Evolutionary conservation across 169 alveolate species (phyloP).

Genomic region (Plasmodium yoelii): DNA sequence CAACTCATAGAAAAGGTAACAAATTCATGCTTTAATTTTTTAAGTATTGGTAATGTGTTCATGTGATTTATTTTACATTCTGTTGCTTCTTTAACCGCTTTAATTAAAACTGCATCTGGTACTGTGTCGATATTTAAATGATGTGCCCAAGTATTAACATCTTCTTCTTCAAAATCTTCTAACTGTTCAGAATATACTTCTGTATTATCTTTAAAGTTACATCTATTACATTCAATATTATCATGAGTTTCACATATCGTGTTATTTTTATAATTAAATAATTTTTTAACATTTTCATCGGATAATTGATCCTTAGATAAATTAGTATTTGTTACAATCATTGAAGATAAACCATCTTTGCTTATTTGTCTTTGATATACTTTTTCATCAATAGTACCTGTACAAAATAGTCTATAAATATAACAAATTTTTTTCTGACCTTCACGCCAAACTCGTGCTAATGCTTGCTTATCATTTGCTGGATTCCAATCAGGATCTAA

Average conservation of each 20-base stretch:
- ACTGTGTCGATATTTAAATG: slow-evolving; percentile 82
- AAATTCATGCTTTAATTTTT: slow-evolving; percentile 62
- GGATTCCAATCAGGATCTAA: slow-evolving; percentile 99
- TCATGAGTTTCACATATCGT: slow-evolving; percentile 89
- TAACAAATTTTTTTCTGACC: slow-evolving; percentile 96
- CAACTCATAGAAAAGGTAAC: slow-evolving; percentile 85
- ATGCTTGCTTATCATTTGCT: slow-evolving; percentile 97
- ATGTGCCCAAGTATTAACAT: slow-evolving; percentile 86
- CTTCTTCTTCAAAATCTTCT: slow-evolving; percentile 77
- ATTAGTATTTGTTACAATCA: slow-evolving; percentile 88
- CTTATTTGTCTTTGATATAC: slow-evolving; percentile 90
- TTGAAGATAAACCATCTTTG: slow-evolving; percentile 88
- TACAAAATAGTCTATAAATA: slow-evolving; percentile 96
- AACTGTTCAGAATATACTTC: slow-evolving; percentile 74
- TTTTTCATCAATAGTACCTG: slow-evolving; percentile 99
- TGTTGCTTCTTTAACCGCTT: slow-evolving; percentile 76
- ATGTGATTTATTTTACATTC: slow-evolving; percentile 20
- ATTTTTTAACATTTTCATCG: slow-evolving; percentile 86
- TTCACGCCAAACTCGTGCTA: slow-evolving; percentile 98
- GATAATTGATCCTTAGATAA: slow-evolving; percentile 82
- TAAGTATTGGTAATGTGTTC: slow-evolving; percentile 70
- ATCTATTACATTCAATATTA: slow-evolving; percentile 84
- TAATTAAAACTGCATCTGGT: slow-evolving; percentile 79
- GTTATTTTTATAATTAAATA: slow-evolving; percentile 82
- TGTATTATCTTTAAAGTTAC: slow-evolving; percentile 57